phyloP scores from a whole-genome alignment of 768 basidiomycete species.

The Boletus reticuloceps region DNA sequence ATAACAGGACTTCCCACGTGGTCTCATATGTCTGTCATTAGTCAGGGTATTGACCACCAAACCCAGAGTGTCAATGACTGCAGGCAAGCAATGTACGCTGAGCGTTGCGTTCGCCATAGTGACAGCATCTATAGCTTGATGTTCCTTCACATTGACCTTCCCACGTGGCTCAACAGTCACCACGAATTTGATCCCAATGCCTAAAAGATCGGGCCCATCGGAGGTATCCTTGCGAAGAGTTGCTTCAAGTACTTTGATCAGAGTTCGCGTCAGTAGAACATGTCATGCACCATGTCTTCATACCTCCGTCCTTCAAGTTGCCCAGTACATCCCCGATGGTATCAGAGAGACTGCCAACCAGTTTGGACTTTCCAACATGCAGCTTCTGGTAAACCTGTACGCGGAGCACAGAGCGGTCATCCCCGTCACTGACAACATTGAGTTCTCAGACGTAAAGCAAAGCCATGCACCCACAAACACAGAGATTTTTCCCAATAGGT shows the following conservation, averaged over 20 bases:
- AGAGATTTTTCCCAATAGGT: not conserved
- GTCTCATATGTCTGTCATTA: not conserved
- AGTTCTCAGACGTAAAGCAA: not conserved
- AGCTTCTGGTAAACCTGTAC: not conserved
- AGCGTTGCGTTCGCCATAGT: not conserved
- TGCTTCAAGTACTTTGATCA: not conserved
- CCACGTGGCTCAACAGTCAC: not conserved
- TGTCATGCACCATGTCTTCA: no score
- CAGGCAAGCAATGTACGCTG: not conserved
- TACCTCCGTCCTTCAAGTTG: no score
- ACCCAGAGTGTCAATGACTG: not conserved
- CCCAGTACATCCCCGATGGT: no score
- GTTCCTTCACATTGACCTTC: not conserved
- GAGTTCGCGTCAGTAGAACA: no score
- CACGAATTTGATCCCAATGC: no score
- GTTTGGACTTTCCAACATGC: no score
- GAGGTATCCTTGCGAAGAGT: not conserved
- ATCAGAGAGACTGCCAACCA: no score
- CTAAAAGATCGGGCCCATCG: not conserved
- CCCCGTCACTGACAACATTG: not conserved
- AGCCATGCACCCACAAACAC: not conserved
- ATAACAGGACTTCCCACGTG: not conserved
- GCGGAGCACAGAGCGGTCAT: not conserved
- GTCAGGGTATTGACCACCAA: not conserved
- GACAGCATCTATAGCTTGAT: not conserved